Evolutionary conservation across 1,284 basidiomycete genomes (phyloP).

Genomic region (Rhodotorula glutinis): DNA sequence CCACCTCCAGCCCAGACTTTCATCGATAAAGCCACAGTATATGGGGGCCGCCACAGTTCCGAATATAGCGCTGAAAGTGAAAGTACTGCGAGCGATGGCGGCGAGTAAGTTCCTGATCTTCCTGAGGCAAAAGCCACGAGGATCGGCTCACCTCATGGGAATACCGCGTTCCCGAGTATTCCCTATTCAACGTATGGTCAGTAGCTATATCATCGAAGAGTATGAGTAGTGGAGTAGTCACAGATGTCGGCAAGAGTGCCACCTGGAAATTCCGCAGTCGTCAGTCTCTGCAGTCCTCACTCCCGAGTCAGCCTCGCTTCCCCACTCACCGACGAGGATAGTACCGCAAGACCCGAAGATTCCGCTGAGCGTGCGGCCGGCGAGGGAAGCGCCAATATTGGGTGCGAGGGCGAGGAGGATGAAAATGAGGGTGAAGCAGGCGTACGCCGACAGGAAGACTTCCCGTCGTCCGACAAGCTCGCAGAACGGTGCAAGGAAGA

Average conservation of each 20-base stretch:
- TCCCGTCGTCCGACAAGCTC: slow-evolving; percentile 46
- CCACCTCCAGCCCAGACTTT: slow-evolving; percentile 47
- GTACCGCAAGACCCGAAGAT: slow-evolving; percentile 46
- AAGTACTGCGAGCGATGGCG: slow-evolving; percentile 25
- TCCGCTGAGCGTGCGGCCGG: slow-evolving; percentile 47
- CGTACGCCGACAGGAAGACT: slow-evolving; percentile 47
- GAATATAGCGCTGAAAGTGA: slow-evolving; percentile 47
- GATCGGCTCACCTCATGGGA: slow-evolving; percentile 39
- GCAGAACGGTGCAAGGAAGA: slow-evolving; percentile 45
- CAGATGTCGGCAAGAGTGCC: slow-evolving; percentile 29
- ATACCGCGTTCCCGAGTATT: slow-evolving; percentile 44
- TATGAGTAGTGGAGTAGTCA: too few species aligned
- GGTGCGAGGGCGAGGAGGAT: slow-evolving; percentile 45
- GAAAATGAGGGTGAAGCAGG: slow-evolving; percentile 46
- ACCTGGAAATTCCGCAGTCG: not conserved
- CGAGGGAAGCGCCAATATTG: slow-evolving; percentile 46
- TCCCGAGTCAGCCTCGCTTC: accelerated
- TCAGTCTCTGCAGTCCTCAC: not conserved
- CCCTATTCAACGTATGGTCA: slow-evolving; percentile 35
- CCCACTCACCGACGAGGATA: slow-evolving; percentile 36
- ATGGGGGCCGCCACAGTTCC: slow-evolving; percentile 26
- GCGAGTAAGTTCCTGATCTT: too few species aligned
- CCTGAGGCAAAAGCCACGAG: too few species aligned
- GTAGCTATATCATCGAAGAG: too few species aligned
- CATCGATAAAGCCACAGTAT: slow-evolving; percentile 43